These are phyloP conservation scores for Lenzites betulinus DNA, from an alignment of 768 basidiomycete species.

Conservation along the genomic window DNA sequence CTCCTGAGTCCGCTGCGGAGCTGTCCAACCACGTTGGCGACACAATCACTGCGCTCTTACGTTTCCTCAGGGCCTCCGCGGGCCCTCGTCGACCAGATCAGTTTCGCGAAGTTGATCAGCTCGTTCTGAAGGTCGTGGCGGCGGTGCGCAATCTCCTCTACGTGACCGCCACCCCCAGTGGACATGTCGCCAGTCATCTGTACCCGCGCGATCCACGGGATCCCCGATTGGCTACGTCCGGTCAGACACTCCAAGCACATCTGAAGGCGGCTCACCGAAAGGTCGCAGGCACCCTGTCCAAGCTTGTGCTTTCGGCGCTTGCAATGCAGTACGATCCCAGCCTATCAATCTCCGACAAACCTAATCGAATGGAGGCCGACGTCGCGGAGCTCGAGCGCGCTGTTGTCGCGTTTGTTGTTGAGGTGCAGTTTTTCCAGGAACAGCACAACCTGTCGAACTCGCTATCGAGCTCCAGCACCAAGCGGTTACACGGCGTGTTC, in stretches of 20 bases:
- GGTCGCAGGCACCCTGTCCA: slow-evolving; percentile 86
- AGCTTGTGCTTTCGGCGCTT: slow-evolving; percentile 88
- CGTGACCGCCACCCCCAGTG: slow-evolving; percentile 38
- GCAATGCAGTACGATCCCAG: slow-evolving; percentile 84
- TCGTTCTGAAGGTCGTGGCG: slow-evolving; percentile 64
- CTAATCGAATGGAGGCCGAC: slow-evolving; percentile 72
- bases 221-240: slow-evolving; percentile 42
- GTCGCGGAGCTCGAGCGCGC: slow-evolving; percentile 77
- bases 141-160: slow-evolving; percentile 78
- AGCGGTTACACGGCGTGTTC: slow-evolving; percentile 64
- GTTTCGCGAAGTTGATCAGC: slow-evolving; percentile 58
- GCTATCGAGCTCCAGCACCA: slow-evolving; percentile 32
- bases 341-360: slow-evolving; percentile 56
- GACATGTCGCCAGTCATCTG: slow-evolving; percentile 59
- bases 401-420: slow-evolving; percentile 64
- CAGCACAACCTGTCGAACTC: slow-evolving; percentile 31
- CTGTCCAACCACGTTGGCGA: slow-evolving; percentile 58
- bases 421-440: slow-evolving; percentile 64
- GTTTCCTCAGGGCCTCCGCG: slow-evolving; percentile 54
- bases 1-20: slow-evolving; percentile 61
- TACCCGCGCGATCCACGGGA: slow-evolving; percentile 54
- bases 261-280: slow-evolving; percentile 83
- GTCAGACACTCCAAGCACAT: slow-evolving; percentile 42
- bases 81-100: slow-evolving; percentile 53
- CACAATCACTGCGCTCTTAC: slow-evolving; percentile 63